Percentiles rank a stretch among this genome's conserved stretches.
Evolutionary conservation across 345 rosid species (phyloP).

Genomic region (Barbarea vulgaris): DNA sequence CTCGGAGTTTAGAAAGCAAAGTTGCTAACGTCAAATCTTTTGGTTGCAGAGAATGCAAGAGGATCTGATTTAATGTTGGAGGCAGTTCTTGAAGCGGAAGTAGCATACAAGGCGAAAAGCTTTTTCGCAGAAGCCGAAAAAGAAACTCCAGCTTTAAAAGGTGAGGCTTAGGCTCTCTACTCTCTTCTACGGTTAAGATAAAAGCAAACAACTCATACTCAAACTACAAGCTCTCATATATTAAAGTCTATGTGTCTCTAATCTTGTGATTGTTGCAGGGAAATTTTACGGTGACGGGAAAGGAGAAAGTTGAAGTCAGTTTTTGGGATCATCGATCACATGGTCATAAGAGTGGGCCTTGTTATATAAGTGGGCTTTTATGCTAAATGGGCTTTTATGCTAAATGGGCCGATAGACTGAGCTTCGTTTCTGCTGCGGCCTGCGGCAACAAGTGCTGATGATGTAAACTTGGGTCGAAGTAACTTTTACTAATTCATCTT

Average conservation of each 20-base stretch:
- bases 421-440: neutral
- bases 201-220: conserved; percentile 6
- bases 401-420: neutral
- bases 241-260: conserved; percentile 43
- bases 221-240: conserved; percentile 42
- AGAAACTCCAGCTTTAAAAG: conserved; percentile 45
- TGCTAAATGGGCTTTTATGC: conserved; percentile 34
- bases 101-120: conserved; percentile 60
- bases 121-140: conserved; percentile 66
- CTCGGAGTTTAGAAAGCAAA: neutral
- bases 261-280: conserved; percentile 13
- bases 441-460: conserved; percentile 43
- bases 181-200: neutral
- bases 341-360: neutral
- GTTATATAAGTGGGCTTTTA: neutral
- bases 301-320: conserved; percentile 25
- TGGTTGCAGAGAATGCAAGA: conserved; percentile 46
- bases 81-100: conserved; percentile 73
- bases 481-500: too few species aligned
- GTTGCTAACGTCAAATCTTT: neutral
- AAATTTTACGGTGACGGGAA: conserved; percentile 10
- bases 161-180: conserved; percentile 26
- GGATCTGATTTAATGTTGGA: conserved; percentile 71
- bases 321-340: conserved; percentile 3
- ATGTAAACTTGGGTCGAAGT: conserved; percentile 38